Evolutionary conservation across 2,329 filamentous ascomycete species (phyloP).

Genomic region (Gremmenia infestans): DNA sequence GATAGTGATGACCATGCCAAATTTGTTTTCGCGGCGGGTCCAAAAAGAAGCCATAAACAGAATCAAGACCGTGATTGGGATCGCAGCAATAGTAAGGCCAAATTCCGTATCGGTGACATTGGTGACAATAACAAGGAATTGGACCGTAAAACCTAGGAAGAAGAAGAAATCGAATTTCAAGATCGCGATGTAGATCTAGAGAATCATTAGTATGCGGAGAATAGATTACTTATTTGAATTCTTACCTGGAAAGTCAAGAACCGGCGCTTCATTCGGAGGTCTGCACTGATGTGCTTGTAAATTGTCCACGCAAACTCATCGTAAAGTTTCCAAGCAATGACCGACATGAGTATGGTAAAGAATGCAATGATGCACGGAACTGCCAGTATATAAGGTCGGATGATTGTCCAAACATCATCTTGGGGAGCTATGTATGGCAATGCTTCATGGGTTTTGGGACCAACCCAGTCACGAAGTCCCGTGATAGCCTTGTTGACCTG

Average conservation of each 20-base stretch:
- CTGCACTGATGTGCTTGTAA: constrained; percentile 97
- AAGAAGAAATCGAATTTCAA: constrained; percentile 99
- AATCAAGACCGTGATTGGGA: constrained; percentile 86
- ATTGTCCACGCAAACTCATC: constrained; percentile 99
- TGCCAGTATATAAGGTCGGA: constrained; percentile 74
- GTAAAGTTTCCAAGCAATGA: constrained; percentile 90
- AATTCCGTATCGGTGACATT: constrained; percentile 67
- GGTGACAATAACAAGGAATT: constrained; percentile 90
- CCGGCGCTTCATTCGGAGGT: constrained; percentile 92
- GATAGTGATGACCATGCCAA: constrained; percentile 74
- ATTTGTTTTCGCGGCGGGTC: constrained; percentile 74
- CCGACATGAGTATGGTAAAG: constrained; percentile 65
- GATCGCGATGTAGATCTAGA: constrained; percentile 90
- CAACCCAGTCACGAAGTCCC: constrained; percentile 40
- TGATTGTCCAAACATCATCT: constrained; percentile 58
- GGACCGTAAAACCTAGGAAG: constrained; percentile 96
- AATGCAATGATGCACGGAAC: constrained; percentile 80
- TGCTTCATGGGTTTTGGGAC: constrained; percentile 15
- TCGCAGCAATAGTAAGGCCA: constrained; percentile 79
- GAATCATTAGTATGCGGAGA: constrained; percentile 7
- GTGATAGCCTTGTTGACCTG: constrained; percentile 75
- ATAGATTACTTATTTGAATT: neutral
- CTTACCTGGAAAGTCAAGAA: constrained; percentile 93
- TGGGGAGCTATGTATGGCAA: constrained; percentile 35
- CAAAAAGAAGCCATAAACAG: constrained; percentile 80